Percentiles rank a stretch among this genome's conserved stretches.
Evolutionary conservation across 495 filamentous ascomycete species (phyloP).

Genomic region (Neurospora sp.): DNA sequence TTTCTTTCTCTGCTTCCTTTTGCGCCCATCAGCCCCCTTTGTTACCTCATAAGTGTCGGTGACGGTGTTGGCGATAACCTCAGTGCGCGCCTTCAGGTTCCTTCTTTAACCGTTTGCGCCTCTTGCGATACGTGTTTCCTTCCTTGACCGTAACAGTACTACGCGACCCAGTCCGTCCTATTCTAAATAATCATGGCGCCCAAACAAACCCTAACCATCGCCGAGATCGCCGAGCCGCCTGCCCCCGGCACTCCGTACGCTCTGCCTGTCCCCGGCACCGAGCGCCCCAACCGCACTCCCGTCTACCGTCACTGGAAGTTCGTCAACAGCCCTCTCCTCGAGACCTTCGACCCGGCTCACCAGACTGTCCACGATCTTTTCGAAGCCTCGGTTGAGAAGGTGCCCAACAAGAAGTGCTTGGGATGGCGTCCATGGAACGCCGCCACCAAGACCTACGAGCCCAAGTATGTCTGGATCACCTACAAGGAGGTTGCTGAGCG

Average conservation of each 20-base stretch:
- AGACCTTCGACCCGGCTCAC: constrained; percentile 62
- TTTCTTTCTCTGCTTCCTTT: constrained; percentile 2
- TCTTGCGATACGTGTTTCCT: background rate
- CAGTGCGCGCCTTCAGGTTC: background rate
- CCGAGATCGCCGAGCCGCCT: constrained; percentile 31
- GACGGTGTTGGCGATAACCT: constrained; percentile 2
- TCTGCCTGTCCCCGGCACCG: constrained; percentile 62
- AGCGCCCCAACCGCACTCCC: constrained; percentile 58
- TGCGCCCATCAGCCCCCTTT: background rate
- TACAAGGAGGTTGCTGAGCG: constrained; percentile 72
- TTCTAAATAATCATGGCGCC: constrained; percentile 21
- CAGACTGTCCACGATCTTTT: constrained; percentile 74
- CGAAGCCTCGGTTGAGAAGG: constrained; percentile 48
- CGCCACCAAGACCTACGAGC: constrained; percentile 61
- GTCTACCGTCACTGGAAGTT: constrained; percentile 80
- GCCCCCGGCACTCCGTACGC: constrained; percentile 52
- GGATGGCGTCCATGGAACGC: constrained; percentile 76
- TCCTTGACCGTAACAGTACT: constrained; percentile 1
- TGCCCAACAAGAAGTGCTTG: constrained; percentile 58
- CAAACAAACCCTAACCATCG: constrained; percentile 1
- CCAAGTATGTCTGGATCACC: constrained; percentile 69
- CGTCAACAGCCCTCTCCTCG: constrained; percentile 56
- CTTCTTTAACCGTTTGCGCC: background rate
- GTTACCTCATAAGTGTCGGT: constrained; percentile 1
- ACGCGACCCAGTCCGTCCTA: background rate